phyloP scores from a whole-genome alignment of 257 asterid genomes.

The Ligustrum vulgare region DNA sequence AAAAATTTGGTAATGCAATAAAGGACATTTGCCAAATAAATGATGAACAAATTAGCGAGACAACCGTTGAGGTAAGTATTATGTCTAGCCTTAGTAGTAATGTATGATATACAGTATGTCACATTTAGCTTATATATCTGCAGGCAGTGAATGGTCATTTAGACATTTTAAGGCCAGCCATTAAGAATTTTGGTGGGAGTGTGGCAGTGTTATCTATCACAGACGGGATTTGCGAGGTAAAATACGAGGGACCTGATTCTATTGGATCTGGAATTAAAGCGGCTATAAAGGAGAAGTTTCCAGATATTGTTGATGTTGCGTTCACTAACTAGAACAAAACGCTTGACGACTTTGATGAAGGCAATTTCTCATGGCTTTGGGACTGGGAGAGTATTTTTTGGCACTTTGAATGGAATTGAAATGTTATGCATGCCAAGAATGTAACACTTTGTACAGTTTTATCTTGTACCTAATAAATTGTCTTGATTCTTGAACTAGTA shows the following conservation, averaged over 20 bases:
- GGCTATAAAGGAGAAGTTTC: slow-evolving; percentile 89
- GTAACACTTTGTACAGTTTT: background rate
- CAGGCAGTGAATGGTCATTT: slow-evolving; percentile 86
- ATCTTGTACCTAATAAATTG: background rate
- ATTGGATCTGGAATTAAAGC: slow-evolving; percentile 90
- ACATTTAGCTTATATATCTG: background rate
- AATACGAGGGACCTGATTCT: slow-evolving; percentile 73
- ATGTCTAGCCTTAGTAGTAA: background rate
- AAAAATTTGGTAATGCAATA: slow-evolving; percentile 78
- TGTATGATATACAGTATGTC: background rate
- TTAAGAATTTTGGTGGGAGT: slow-evolving; percentile 80
- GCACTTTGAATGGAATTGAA: background rate
- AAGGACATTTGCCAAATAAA: slow-evolving; percentile 78
- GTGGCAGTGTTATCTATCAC: slow-evolving; percentile 66
- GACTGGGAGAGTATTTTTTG: background rate
- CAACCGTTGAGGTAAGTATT: slow-evolving; percentile 63
- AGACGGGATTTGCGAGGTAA: slow-evolving; percentile 63
- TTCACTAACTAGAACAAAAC: slow-evolving; percentile 38
- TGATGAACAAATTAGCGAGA: slow-evolving; percentile 39
- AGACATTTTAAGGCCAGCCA: slow-evolving; percentile 81
- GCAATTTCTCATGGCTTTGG: background rate
- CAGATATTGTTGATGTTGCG: slow-evolving; percentile 66
- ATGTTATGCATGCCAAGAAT: background rate
- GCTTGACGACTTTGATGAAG: too few relatives aligned
- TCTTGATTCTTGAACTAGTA: background rate